phyloP scores from a whole-genome alignment of 495 filamentous ascomycete species.

The Evansstolkia leycettana region DNA sequence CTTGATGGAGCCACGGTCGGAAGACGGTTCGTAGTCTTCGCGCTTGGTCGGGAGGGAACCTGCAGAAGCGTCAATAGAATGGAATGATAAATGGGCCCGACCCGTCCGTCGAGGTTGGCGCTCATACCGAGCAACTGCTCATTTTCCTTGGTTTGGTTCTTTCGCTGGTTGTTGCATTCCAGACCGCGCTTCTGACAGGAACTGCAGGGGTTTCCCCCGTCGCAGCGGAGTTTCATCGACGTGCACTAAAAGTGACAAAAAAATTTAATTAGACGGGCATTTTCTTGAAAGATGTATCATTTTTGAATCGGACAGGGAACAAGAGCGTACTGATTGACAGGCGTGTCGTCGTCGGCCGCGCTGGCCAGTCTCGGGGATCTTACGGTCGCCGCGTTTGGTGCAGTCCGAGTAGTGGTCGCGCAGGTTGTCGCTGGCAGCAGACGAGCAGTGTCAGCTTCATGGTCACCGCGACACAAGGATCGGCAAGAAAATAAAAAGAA shows the following conservation, averaged over 20 bases:
- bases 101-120: no score
- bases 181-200: slow-evolving; percentile 33
- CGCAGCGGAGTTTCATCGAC: slow-evolving; percentile 40
- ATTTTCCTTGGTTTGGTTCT: slow-evolving; percentile 3
- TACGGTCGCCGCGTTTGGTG: slow-evolving; percentile 25
- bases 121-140: slow-evolving; percentile 11
- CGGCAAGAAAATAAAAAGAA: no score
- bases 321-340: slow-evolving; percentile 29
- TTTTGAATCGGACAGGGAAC: neutral
- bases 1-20: slow-evolving; percentile 34
- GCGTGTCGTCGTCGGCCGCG: slow-evolving; percentile 34
- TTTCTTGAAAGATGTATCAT: neutral
- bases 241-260: slow-evolving; percentile 23
- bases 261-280: neutral
- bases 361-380: slow-evolving; percentile 34
- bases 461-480: neutral
- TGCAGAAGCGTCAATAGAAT: slow-evolving; percentile 5
- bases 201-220: slow-evolving; percentile 33
- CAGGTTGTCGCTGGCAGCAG: slow-evolving; percentile 27
- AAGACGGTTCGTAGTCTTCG: slow-evolving; percentile 17
- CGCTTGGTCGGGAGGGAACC: slow-evolving; percentile 10
- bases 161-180: slow-evolving; percentile 28
- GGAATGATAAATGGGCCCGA: slow-evolving; percentile 1
- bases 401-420: slow-evolving; percentile 35
- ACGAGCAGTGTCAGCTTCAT: neutral